Percentiles rank a stretch among this genome's conserved stretches.
phyloP scores from a whole-genome alignment of 371 early-diverging fungal species.

The Apophysomyces variabilis region DNA sequence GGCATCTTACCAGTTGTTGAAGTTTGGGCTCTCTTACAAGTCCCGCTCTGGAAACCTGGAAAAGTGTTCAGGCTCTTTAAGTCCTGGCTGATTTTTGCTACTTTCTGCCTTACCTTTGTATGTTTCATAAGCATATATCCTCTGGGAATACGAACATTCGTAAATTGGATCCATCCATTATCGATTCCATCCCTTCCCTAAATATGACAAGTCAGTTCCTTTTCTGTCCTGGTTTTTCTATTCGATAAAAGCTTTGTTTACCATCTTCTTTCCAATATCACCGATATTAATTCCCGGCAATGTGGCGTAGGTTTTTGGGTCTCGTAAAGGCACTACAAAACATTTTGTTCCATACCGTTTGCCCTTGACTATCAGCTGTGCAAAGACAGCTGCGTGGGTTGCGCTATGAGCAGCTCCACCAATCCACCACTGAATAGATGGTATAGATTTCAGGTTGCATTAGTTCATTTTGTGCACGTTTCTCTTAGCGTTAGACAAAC shows the following conservation, averaged over 20 bases:
- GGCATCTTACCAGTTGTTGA: slow-evolving; percentile 44
- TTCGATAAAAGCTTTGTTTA: not conserved
- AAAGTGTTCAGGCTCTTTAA: not conserved
- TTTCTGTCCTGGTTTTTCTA: not conserved
- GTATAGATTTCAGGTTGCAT: not conserved
- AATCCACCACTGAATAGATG: slow-evolving; percentile 84
- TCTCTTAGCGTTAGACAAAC: slow-evolving; percentile 1
- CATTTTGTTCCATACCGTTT: slow-evolving; percentile 82
- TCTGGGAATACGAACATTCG: slow-evolving; percentile 80
- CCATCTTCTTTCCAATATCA: slow-evolving; percentile 78
- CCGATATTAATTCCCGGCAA: slow-evolving; percentile 73
- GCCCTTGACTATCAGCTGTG: slow-evolving; percentile 78
- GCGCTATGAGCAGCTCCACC: slow-evolving; percentile 91
- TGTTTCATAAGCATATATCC: slow-evolving; percentile 91
- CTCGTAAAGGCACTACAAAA: slow-evolving; percentile 74
- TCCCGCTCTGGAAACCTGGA: slow-evolving; percentile 66
- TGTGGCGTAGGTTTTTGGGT: slow-evolving; percentile 59
- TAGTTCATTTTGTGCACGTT: not conserved
- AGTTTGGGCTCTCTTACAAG: slow-evolving; percentile 70
- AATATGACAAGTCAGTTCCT: not conserved
- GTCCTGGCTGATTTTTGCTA: not conserved
- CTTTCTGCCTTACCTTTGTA: slow-evolving; percentile 64
- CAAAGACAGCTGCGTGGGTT: slow-evolving; percentile 83
- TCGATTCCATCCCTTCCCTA: slow-evolving; percentile 81
- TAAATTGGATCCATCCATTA: slow-evolving; percentile 87